A percentile compares a stretch with the other conserved stretches of the same genome.
phyloP scores from a whole-genome alignment of 228 moss, liverwort and hornwort genomes.

The Sphagnum fallax region DNA sequence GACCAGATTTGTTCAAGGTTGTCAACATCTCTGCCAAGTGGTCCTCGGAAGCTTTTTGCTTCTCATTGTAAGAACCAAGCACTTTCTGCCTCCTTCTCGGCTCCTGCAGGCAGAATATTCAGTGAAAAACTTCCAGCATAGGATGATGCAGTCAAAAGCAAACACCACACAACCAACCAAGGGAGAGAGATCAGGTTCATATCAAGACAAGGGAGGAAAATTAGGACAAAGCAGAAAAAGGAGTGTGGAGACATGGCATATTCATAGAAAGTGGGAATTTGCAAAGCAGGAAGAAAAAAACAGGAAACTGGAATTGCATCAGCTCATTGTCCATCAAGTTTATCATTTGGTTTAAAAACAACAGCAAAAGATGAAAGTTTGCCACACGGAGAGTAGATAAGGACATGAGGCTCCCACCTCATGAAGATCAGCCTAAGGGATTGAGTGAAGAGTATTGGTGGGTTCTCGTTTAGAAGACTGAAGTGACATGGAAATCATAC shows the following conservation, averaged over 20 bases:
- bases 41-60: slow-evolving; percentile 18
- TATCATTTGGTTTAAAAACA: neutral
- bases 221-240: neutral
- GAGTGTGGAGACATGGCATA: neutral
- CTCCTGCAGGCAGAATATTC: slow-evolving; percentile 16
- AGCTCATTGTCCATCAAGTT: too few species aligned
- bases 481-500: neutral
- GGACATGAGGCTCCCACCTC: too few species aligned
- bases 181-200: neutral
- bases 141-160: neutral
- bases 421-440: neutral
- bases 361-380: neutral
- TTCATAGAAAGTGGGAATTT: neutral
- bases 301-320: too few species aligned
- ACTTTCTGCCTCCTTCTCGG: slow-evolving; percentile 40
- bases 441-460: neutral
- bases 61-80: slow-evolving; percentile 28
- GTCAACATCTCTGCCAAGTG: slow-evolving; percentile 36
- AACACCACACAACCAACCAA: neutral
- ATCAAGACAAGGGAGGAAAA: neutral
- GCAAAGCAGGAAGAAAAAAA: too few species aligned
- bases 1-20: slow-evolving; percentile 12
- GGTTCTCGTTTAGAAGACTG: neutral
- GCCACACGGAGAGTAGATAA: neutral
- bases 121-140: neutral